These are phyloP conservation scores for Tuctoria greenei DNA, from an alignment of 176 grass and related monocot genomes.

Conservation along the genomic window DNA sequence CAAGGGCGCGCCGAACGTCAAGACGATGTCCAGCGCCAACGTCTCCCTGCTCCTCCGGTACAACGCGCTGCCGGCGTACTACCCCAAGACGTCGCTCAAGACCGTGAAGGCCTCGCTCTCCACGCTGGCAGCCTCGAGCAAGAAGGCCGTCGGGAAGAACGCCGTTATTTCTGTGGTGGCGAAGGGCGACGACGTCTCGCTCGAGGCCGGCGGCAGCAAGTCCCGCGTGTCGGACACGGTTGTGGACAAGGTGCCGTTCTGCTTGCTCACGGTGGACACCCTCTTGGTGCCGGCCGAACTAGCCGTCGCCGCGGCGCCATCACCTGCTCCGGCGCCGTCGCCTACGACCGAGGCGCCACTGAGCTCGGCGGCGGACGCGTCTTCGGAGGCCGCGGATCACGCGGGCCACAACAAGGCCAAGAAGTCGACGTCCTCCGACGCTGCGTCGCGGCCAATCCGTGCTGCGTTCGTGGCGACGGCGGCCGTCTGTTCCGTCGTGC, in stretches of 20 bases:
- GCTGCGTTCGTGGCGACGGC: constrained; percentile 17
- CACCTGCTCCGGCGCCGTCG: constrained; percentile 20
- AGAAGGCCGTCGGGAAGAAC: constrained; percentile 43
- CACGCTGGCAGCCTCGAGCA: constrained; percentile 63
- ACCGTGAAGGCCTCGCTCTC: constrained; percentile 33
- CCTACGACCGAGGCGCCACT: constrained; percentile 27
- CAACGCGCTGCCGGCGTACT: constrained; percentile 77
- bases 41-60: constrained; percentile 64
- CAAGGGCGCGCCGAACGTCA: constrained; percentile 55
- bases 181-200: constrained; percentile 67
- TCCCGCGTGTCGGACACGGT: constrained; percentile 74
- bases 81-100: constrained; percentile 75
- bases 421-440: constrained; percentile 25
- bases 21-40: constrained; percentile 55
- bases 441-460: background rate
- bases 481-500: constrained; percentile 25
- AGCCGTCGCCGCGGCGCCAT: constrained; percentile 33
- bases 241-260: constrained; percentile 73
- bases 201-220: constrained; percentile 64
- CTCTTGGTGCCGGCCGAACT: constrained; percentile 72
- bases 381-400: constrained; percentile 40
- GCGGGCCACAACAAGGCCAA: constrained; percentile 45
- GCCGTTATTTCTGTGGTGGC: constrained; percentile 51
- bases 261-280: constrained; percentile 65
- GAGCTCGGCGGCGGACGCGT: background rate